Percentiles rank a stretch among this genome's conserved stretches.
phyloP scores from a whole-genome alignment of 2,329 filamentous ascomycete genomes.

The Aspergillus sp. region DNA sequence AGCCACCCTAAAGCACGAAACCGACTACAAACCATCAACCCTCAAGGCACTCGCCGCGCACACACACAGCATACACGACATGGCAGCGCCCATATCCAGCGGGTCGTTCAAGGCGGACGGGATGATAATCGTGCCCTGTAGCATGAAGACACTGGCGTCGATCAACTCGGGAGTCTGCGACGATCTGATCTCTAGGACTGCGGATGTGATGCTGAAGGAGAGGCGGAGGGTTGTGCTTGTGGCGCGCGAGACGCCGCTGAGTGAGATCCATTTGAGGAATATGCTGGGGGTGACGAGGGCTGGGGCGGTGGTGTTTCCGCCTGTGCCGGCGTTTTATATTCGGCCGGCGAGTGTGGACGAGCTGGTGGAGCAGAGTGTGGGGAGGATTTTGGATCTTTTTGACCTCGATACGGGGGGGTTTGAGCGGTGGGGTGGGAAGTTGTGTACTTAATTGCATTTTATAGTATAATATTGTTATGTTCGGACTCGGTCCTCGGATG shows the following conservation, averaged over 20 bases:
- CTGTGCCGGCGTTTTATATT: conserved; percentile 48
- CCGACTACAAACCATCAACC: conserved; percentile 37
- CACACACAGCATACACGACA: conserved; percentile 43
- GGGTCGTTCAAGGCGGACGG: conserved; percentile 46
- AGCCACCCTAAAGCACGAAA: conserved; percentile 51
- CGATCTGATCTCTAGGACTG: conserved; percentile 48
- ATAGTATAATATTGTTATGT: no score
- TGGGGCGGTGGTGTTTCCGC: conserved; percentile 47
- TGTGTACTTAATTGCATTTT: not conserved
- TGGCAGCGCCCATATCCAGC: conserved; percentile 47
- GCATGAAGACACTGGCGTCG: conserved; percentile 50
- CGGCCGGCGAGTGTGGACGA: conserved; percentile 41
- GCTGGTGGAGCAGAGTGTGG: conserved; percentile 47
- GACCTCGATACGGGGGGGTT: conserved; percentile 44
- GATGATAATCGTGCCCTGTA: conserved; percentile 52
- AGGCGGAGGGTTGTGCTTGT: conserved; percentile 40
- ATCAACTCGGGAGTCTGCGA: conserved; percentile 45
- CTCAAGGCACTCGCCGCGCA: conserved; percentile 41
- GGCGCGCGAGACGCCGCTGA: conserved; percentile 48
- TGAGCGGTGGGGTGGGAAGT: conserved; percentile 14
- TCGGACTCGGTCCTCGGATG: not conserved
- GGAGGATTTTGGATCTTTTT: conserved; percentile 49
- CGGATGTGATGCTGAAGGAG: conserved; percentile 51
- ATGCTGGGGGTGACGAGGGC: conserved; percentile 42
- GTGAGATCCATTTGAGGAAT: conserved; percentile 48